Evolutionary conservation across 148 eudicot genomes (phyloP).

Genomic region (Camellia sinensis): DNA sequence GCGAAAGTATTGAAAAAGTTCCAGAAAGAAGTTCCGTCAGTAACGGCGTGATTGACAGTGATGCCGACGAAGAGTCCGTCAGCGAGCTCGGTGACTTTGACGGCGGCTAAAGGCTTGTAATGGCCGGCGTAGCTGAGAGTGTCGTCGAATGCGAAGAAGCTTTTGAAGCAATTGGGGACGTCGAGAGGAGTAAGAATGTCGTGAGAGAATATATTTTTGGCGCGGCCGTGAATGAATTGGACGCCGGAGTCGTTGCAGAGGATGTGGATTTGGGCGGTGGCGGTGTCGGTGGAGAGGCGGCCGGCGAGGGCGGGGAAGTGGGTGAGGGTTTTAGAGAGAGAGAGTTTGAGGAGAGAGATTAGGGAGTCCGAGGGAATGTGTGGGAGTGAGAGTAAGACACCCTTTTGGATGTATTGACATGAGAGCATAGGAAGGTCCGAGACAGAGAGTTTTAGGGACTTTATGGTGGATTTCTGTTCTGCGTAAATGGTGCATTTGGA

Average conservation of each 20-base stretch:
- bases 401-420: slow-evolving; percentile 59
- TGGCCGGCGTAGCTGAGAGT: slow-evolving; percentile 58
- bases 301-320: slow-evolving; percentile 55
- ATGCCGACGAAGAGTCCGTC: slow-evolving; percentile 56
- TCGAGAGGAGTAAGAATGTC: slow-evolving; percentile 19
- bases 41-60: slow-evolving; percentile 55
- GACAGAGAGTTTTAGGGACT: slow-evolving; percentile 45
- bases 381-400: slow-evolving; percentile 34
- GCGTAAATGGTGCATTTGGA: slow-evolving; percentile 41
- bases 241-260: slow-evolving; percentile 46
- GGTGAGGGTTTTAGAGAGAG: slow-evolving; percentile 40
- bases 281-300: slow-evolving; percentile 34
- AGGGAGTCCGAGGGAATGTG: slow-evolving; percentile 19
- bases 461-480: slow-evolving; percentile 27
- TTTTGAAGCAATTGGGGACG: slow-evolving; percentile 25
- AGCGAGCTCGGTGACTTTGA: slow-evolving; percentile 47
- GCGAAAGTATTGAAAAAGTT: slow-evolving; percentile 65
- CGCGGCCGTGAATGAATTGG: slow-evolving; percentile 36
- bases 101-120: slow-evolving; percentile 36
- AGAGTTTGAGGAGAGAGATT: slow-evolving; percentile 33
- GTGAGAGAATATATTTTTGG: slow-evolving; percentile 18
- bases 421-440: slow-evolving; percentile 65
- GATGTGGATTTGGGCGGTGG: slow-evolving; percentile 36
- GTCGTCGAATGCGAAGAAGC: slow-evolving; percentile 39
- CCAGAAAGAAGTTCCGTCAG: slow-evolving; percentile 69